phyloP scores from a whole-genome alignment of 2,329 filamentous ascomycete genomes.

The Fusarium goolgardi region DNA sequence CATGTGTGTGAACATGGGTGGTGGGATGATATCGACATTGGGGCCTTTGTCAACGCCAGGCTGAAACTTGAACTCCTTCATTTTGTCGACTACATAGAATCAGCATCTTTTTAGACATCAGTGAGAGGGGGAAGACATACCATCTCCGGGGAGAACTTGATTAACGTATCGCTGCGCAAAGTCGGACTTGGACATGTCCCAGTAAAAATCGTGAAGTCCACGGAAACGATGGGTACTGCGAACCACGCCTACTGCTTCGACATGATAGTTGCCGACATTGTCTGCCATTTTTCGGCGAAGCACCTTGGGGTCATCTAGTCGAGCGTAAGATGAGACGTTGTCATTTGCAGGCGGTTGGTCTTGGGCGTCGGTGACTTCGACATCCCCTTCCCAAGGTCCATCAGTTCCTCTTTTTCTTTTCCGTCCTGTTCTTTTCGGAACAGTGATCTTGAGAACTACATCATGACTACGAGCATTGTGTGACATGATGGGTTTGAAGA shows the following conservation, averaged over 20 bases:
- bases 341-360: conserved; percentile 20
- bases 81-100: conserved; percentile 56
- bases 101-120: neutral
- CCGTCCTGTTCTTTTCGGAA: conserved; percentile 87
- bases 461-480: conserved; percentile 82
- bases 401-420: conserved; percentile 84
- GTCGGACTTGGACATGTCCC: conserved; percentile 73
- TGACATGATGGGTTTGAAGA: conserved; percentile 82
- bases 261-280: conserved; percentile 73
- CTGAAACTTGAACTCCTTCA: conserved; percentile 73
- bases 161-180: conserved; percentile 79
- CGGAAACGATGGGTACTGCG: conserved; percentile 88
- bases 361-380: conserved; percentile 49
- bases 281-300: conserved; percentile 75
- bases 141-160: conserved; percentile 76
- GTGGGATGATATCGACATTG: conserved; percentile 79
- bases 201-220: conserved; percentile 89
- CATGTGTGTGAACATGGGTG: conserved; percentile 80
- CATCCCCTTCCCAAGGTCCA: conserved; percentile 68
- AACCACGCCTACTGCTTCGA: conserved; percentile 78
- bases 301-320: conserved; percentile 64
- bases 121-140: conserved; percentile 56
- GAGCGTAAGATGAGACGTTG: conserved; percentile 57
- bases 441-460: conserved; percentile 84
- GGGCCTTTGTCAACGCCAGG: conserved; percentile 68